Base-by-base conservation (phyloP, 225 moss, liverwort and hornwort genomes). In the Physcomitrium patens region DNA sequence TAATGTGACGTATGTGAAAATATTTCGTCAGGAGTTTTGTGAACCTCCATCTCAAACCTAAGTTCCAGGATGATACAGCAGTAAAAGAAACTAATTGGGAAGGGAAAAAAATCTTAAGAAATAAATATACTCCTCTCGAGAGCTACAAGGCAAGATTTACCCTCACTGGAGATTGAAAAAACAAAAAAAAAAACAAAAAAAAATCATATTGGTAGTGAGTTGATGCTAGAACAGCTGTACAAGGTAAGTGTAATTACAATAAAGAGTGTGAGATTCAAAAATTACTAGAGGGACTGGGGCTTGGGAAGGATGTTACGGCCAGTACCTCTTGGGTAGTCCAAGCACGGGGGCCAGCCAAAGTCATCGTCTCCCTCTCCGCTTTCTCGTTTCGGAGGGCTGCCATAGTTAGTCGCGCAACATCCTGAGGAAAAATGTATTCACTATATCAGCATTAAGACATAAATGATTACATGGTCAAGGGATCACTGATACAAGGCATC, bases 321-420 rank as follows among this genome's bases (percentile, higher is more conserved):
- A 52, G 73, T 79, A 93, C 93, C 95, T 95, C 95, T 83, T 92
- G 95, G 8, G 91, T 95, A 50, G 95, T 95, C 95, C 95, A 95
- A 68, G 95, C 95, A 65, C 95, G 91, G 61, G 95, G 95, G 63
- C 95, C 95, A 65, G 95, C 95, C 63, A 95, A 75, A 19, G 91
- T 93, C 69, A 95, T 44, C 9, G 83, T 81, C 77, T 81, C 80
- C 53, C 76, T 84, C 63, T 92, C 86, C 13, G 86, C 80, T 69
- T 95, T 95, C 5, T 85, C 91, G 70, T 76, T 93, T 43, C 93
- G 88, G 5, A 95, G 82, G 55, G 95, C 95, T 76, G 91, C 89
- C 71, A 95, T 73, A 43, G 93, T 93, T 55, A 95, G 82, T 8
- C 93, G 82, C 3, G 95, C 92, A 28, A 95, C 79, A 47, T 95